Base-by-base conservation (phyloP, 1,284 basidiomycete genomes). In the Apiotrichum montevideense region DNA sequence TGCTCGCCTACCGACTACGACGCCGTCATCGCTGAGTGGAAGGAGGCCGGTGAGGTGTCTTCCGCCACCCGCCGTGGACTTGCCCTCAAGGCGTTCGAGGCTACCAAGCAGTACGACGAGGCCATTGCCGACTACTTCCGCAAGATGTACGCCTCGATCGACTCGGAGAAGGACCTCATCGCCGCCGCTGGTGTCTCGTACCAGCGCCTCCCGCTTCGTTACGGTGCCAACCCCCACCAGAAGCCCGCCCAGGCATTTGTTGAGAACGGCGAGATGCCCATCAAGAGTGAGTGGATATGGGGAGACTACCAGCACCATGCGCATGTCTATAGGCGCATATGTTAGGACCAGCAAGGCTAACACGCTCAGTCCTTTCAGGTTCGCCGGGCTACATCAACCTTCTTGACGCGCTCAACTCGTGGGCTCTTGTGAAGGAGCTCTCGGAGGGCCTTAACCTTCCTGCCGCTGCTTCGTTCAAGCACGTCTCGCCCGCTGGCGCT, bases 301-400 rank as follows among this genome's bases (percentile, higher is more conserved):
- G 21, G 21, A 21, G 21, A 21, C 21, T 21, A 21, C 21, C 34
- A 14, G 6, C 13, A 6, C 41, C n/a, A 42, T 11, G 41, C 14
- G 11, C 41, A 6, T 21, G 21, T 42, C 11, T 10, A 42, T 42
- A 39, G 37, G 8, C 11, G 37, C 37, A 39, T 13, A 13, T 21
- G 21, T 21, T 21, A 21, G 21, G 37, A 8, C 37, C 7, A 39
- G 8, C 37, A 39, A 39, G 7, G 37, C 49, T 42, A 21, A 40
- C 53, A 32, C 34, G 14, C 21, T 21, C 66, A 92, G 94, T 88
- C 44, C 82, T 98, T 15, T 87, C 85, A 66, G 96, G 96, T 29
- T 94, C 94, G 33, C 96, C 95, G 7, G 96, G 95, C 44, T 98
- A 98, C 79, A 98, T 99, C 81, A 98, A 99, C 80, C 83, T 98